These are phyloP conservation scores for Yamadazyma atmosphaerica DNA, from an alignment of 1,139 yeast genomes.

Conservation along the genomic window DNA sequence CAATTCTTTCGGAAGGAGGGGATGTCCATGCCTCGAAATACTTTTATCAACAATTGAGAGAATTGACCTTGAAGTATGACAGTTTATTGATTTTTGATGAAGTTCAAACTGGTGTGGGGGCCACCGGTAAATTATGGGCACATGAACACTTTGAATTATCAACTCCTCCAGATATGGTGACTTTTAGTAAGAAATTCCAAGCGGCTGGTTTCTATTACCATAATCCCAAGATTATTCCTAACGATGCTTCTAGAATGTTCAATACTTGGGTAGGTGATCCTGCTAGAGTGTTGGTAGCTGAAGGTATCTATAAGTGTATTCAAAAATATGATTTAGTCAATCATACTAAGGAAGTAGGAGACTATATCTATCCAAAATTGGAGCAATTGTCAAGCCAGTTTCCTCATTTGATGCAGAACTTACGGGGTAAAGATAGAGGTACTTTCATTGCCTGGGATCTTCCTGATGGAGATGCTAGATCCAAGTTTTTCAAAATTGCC, in stretches of 20 bases:
- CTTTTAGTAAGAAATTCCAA: constrained; percentile 81
- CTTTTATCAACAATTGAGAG: constrained; percentile 76
- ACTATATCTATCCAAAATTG: constrained; percentile 55
- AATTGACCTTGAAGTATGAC: constrained; percentile 62
- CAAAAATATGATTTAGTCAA: constrained; percentile 55
- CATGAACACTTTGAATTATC: constrained; percentile 74
- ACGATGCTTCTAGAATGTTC: constrained; percentile 74
- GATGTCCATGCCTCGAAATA: constrained; percentile 76
- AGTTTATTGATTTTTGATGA: constrained; percentile 73
- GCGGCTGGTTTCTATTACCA: constrained; percentile 79
- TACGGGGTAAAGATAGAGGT: constrained; percentile 71
- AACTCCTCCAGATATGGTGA: constrained; percentile 74
- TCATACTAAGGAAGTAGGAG: constrained; percentile 59
- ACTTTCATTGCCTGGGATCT: constrained; percentile 78
- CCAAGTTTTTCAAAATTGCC: constrained; percentile 55
- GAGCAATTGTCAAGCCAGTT: constrained; percentile 48
- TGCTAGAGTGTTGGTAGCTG: constrained; percentile 68
- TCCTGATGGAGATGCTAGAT: constrained; percentile 52
- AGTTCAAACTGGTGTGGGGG: constrained; percentile 84
- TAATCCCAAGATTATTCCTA: constrained; percentile 65
- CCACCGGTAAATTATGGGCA: constrained; percentile 81
- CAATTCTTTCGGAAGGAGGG: constrained; percentile 84
- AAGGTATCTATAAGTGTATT: constrained; percentile 63
- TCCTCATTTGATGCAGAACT: constrained; percentile 50
- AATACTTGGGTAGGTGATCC: constrained; percentile 92